phyloP scores from a whole-genome alignment of 441 rosid species.

The Erodium trifolium region DNA sequence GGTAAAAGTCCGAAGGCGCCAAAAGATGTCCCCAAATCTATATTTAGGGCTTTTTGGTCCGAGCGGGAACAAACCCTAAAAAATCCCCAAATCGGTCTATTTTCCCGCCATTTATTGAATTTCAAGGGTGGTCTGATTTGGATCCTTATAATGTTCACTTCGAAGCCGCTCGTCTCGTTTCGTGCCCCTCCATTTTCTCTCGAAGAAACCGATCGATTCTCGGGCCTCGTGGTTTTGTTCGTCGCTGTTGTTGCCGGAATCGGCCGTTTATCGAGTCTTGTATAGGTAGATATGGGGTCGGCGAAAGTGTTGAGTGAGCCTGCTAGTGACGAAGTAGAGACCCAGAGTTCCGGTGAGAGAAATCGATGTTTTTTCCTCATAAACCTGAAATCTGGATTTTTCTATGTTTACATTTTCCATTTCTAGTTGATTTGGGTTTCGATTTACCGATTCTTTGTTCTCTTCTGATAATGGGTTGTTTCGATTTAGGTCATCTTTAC shows the following conservation, averaged over 20 bases:
- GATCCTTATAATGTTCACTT: neutral
- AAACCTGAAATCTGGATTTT: neutral
- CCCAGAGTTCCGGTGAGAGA: slow-evolving; percentile 7
- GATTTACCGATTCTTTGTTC: too few relatives aligned
- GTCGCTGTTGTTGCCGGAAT: slow-evolving; percentile 13
- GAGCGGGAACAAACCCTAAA: neutral
- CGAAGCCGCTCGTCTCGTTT: neutral
- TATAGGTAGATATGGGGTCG: slow-evolving; percentile 4
- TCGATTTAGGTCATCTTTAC: too few relatives aligned
- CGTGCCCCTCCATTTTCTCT: neutral
- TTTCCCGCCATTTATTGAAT: neutral
- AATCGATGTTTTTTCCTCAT: neutral
- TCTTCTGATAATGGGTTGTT: too few relatives aligned
- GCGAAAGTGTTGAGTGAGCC: neutral
- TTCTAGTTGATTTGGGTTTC: neutral
- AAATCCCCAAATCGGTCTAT: neutral
- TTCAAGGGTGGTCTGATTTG: neutral
- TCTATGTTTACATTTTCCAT: neutral
- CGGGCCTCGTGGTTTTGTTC: neutral
- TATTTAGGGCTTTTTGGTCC: neutral
- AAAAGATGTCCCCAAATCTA: neutral
- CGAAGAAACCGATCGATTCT: neutral
- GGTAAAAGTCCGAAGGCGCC: neutral
- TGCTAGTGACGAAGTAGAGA: neutral
- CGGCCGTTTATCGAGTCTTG: neutral